phyloP scores from a whole-genome alignment of 495 filamentous ascomycete genomes.

The Aspergillus sclerotioniger region DNA sequence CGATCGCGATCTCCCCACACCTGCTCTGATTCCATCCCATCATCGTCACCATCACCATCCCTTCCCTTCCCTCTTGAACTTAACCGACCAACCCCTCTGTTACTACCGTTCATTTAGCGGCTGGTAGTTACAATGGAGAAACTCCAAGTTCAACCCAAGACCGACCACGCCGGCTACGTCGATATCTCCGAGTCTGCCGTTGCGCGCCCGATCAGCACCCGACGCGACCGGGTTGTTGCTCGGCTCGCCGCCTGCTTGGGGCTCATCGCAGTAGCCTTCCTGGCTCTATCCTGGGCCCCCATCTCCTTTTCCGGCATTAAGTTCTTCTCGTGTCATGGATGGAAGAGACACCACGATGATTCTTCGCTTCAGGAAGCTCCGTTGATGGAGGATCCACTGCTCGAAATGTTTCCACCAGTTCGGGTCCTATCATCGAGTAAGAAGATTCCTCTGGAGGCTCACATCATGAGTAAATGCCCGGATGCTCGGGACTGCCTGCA shows the following conservation, averaged over 20 bases:
- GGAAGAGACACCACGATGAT: not conserved
- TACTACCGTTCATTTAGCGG: not conserved
- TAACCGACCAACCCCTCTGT: not conserved
- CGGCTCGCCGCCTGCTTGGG: constrained; percentile 18
- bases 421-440: constrained; percentile 6
- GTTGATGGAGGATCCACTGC: constrained; percentile 1
- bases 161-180: constrained; percentile 2
- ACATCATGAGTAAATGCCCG: constrained; percentile 95
- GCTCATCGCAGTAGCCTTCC: constrained; percentile 24
- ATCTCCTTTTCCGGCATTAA: constrained; percentile 7
- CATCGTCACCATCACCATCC: not conserved
- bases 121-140: constrained; percentile 17
- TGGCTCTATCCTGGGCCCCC: constrained; percentile 19
- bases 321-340: constrained; percentile 13
- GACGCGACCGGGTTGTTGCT: constrained; percentile 19
- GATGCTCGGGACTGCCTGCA: constrained; percentile 79
- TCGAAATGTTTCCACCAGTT: not conserved
- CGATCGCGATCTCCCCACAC: not conserved
- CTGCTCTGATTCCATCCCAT: not conserved
- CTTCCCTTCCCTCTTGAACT: not conserved
- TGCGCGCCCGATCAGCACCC: constrained; percentile 10
- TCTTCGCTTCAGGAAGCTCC: constrained; percentile 1
- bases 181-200: constrained; percentile 3
- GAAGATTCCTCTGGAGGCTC: constrained; percentile 78
- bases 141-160: not conserved